Evolutionary conservation across 495 filamentous ascomycete species (phyloP), one percentile per base, ranked within the genome.

Genomic region (Letharia lupina): DNA sequence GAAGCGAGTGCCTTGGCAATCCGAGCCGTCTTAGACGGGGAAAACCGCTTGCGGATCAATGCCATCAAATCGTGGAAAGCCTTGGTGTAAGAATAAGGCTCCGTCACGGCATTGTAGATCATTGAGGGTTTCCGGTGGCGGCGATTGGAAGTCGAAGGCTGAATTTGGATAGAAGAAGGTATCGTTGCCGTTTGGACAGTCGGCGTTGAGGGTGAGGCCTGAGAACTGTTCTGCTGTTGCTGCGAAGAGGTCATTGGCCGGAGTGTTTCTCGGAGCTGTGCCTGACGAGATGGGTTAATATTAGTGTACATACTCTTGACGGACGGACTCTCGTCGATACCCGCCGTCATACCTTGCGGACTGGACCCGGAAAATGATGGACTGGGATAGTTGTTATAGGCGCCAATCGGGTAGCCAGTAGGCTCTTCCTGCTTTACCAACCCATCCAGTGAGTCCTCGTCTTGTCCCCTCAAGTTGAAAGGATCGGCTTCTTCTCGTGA

Each of bases 21-120:
- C 54, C 87, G 86, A 58, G 90, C 72, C 4, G 85, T 86, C 71
- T 89, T 88, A 45, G 84, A 82, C 9, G 80, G 80, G 8, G 78
- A 71, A 73, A 96, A 96, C 13, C 93, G 88, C 33, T 84, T 84
- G 73, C 90, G 85, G 16, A 98, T 81, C 68, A 90, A 86, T n/a
- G 84, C 83, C 63, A 89, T 92, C 57, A 98, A 82, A 65, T 86
- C 88, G 78, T 98, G 94, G 76, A 96, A 97, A 52, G 91, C 90
- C 63, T 80, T 84, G 3, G 91, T 91, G 72, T 98, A 97, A 12
- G 89, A 84, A 72, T 98, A 97, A 33, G 95, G 91, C 70, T 91
- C 84, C 61, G 87, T 90, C 69, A 98, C 91, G 52, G 84, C 88
- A 63, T 90, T 85, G 77, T 98, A 98, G 68, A 97, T 91, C 35